Evolutionary conservation across 805 yeast species (phyloP), one percentile per base, ranked within the genome.

Genomic region (Ogataea nonfermentans): DNA sequence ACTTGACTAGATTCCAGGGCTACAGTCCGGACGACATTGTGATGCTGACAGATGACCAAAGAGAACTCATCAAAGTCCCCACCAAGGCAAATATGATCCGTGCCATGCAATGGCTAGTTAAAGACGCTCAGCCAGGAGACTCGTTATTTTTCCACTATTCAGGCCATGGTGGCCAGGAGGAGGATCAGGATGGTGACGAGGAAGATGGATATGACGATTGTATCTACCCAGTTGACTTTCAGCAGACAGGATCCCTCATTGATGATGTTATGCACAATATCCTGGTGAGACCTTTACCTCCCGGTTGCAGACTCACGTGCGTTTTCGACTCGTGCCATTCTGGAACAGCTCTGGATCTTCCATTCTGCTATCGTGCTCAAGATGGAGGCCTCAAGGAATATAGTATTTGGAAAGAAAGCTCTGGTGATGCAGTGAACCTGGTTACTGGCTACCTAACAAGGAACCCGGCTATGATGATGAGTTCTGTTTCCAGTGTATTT

Each of bases 311-410:
- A 44, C 66, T 87, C 38, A 86, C 95, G 3, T 89, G 90, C 0
- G 64, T 86, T 43, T 86, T 82, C 52, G 95, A 87, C 62, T 81
- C 88, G 9, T 87, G 95, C 59, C 95, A 87, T 57, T 83, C 91
- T 1, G 95, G 95, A 9, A 77, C 91, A 1, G 91, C 76, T 1
- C 61, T 87, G 48, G 95, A 87, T 60, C 65, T 87, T 43, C 95
- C 95, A 2, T 87, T 76, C 52, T 70, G 76, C 33, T 87, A 87
- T 61, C 46, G 65, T 33, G 83, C 93, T 4, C 84, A 91, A 12
- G 83, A 84, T 57, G 95, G 95, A 44, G 79, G 84, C 3, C 57
- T 86, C 35, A 87, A 86, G 62, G 95, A 85, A 60, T 90, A 90
- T 29, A 84, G 81, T 56, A 61, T 85, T 51, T 74, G 82, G 66